Base-by-base conservation (phyloP, 2,329 filamentous ascomycete species). In the Hansfordia pulvinata region DNA sequence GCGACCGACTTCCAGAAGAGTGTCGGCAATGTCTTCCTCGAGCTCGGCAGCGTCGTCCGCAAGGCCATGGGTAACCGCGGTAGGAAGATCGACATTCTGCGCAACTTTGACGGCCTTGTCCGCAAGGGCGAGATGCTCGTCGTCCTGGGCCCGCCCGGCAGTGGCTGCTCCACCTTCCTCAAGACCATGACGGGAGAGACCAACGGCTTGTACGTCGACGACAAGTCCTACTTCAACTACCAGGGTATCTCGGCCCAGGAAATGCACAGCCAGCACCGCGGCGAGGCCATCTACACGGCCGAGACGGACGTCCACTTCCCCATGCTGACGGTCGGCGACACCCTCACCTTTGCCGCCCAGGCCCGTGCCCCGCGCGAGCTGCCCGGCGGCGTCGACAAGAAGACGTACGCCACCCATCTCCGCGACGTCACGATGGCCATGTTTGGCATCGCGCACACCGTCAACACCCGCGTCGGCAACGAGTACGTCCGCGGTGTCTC, bases 131-230 rank as follows among this genome's bases (percentile, higher is more conserved):
- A 84, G 58, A 80, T 84, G 74, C 53, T 83, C 16, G 73, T 83
- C 10, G 78, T 83, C 3, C 61, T 84, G 18, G 78, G 78, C 10
- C 77, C 76, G 29, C 78, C 78, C 3, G 69, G 69, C 20, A 64
- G 67, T n/a, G 79, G 79, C 28, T 93, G 84, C 50, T 83, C 79
- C 10, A 92, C 84, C 3, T 76, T 92, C 35, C 60, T 93, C 31
- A 92, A 92, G 58, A 81, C 82, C 0, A 70, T 92, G 38, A 71
- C 82, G 4, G 83, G 84, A 33, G 82, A 92, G 52, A 82, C 78
- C 13, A 77, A 85, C 38, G 84, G 84, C 27, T 75, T 92, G 39
- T 72, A 67, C 38, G 61, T 90, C 10, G 78, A 83, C 25, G 55
- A 76, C 3, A 55, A 60, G 8, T 76, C 79, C 0, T 72, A 81